Evolutionary conservation across 495 filamentous ascomycete species (phyloP).

Genomic region (Penicillium coffeae): DNA sequence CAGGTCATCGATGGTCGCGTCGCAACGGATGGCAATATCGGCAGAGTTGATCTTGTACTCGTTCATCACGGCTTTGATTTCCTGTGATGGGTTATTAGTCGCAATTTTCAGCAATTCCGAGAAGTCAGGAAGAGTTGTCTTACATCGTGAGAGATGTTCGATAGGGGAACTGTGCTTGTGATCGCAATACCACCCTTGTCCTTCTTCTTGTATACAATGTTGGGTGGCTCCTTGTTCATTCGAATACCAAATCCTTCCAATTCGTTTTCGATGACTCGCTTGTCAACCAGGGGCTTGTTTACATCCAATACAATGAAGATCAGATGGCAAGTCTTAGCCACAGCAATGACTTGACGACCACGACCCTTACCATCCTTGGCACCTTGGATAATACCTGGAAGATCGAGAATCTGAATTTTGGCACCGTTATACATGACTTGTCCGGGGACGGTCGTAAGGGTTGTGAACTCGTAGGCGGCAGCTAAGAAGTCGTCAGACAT

Average conservation of each 20-base stretch:
- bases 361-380: constrained; percentile 98
- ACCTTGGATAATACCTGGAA: constrained; percentile 97
- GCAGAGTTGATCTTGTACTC: constrained; percentile 97
- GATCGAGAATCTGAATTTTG: constrained; percentile 97
- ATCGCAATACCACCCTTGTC: constrained; percentile 96
- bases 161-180: constrained; percentile 85
- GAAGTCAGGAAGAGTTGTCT: constrained; percentile 13
- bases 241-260: constrained; percentile 96
- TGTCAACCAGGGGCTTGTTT: constrained; percentile 96
- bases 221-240: constrained; percentile 95
- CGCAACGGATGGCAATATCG: constrained; percentile 96
- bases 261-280: constrained; percentile 94
- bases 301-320: constrained; percentile 99
- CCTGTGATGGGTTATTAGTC: constrained; percentile 38
- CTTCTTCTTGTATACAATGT: constrained; percentile 98
- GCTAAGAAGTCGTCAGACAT: constrained; percentile 42
- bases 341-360: constrained; percentile 97
- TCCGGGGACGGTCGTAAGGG: constrained; percentile 92
- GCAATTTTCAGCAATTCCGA: neutral
- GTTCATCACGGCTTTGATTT: constrained; percentile 95
- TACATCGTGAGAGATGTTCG: constrained; percentile 85
- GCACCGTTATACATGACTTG: constrained; percentile 97
- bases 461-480: constrained; percentile 98
- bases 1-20: constrained; percentile 86
- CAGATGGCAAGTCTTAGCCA: constrained; percentile 96